These are phyloP conservation scores for Diophrys sp. DNA, from an alignment of 73 alveolate species.

Conservation along the genomic window DNA sequence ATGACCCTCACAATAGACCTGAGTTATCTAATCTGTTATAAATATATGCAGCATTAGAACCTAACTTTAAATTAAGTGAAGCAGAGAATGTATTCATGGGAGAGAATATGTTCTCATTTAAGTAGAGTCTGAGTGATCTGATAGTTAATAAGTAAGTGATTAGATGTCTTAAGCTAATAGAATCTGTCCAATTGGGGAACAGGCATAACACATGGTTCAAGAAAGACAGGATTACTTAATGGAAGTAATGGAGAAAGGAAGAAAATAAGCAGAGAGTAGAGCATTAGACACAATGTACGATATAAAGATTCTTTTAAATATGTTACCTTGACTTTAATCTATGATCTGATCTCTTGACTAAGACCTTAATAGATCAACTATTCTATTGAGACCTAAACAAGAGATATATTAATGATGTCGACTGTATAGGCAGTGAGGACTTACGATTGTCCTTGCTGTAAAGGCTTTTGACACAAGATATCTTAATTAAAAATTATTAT, in stretches of 20 bases:
- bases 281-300: constrained; percentile 30
- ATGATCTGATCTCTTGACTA: too few relatives aligned
- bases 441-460: neutral
- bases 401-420: too few relatives aligned
- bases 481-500: too few relatives aligned
- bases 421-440: too few relatives aligned
- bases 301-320: constrained; percentile 3
- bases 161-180: too few relatives aligned
- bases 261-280: constrained; percentile 32
- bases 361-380: too few relatives aligned
- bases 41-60: constrained; percentile 65
- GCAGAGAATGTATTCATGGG: constrained; percentile 37
- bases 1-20: constrained; percentile 42
- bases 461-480: neutral
- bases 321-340: neutral
- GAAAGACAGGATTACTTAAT: constrained; percentile 41
- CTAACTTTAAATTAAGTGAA: constrained; percentile 19
- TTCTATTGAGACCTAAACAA: too few relatives aligned
- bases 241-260: constrained; percentile 40
- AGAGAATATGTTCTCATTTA: constrained; percentile 62
- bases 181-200: constrained; percentile 78
- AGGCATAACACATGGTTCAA: constrained; percentile 30
- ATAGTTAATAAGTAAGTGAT: constrained; percentile 42
- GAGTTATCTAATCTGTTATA: constrained; percentile 69
- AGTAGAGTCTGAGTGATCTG: constrained; percentile 60